Conservation (phyloP, 1,284 basidiomycete genomes). For the Megacollybia platyphylla region DNA sequence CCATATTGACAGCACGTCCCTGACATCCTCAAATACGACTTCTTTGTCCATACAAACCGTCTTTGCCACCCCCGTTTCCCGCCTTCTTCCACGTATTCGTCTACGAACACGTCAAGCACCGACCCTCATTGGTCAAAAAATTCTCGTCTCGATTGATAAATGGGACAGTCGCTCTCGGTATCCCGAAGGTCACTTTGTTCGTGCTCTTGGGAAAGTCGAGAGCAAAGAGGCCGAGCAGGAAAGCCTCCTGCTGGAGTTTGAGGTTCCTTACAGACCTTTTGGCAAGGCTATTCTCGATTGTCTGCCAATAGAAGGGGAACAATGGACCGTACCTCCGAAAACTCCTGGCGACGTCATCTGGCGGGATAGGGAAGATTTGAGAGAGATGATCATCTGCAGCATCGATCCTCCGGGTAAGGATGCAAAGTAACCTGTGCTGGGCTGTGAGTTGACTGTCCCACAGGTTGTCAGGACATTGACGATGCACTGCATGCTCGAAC, state of each 20-base stretch:
- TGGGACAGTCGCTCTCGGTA: slow-evolving; percentile 87
- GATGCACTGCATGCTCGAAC: slow-evolving; percentile 92
- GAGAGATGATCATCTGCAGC: slow-evolving; percentile 84
- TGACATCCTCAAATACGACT: slow-evolving; percentile 69
- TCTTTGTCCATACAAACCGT: slow-evolving; percentile 86
- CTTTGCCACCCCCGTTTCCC: slow-evolving; percentile 90
- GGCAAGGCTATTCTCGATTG: slow-evolving; percentile 91
- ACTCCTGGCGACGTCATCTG: slow-evolving; percentile 43
- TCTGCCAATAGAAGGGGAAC: slow-evolving; percentile 81
- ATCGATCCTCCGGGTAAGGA: slow-evolving; percentile 86
- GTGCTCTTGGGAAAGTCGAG: slow-evolving; percentile 84
- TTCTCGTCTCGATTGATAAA: slow-evolving; percentile 88
- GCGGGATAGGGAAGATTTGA: slow-evolving; percentile 82
- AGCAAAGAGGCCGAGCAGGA: slow-evolving; percentile 97
- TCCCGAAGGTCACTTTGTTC: slow-evolving; percentile 96
- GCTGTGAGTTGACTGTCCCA: neutral
- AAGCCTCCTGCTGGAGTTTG: slow-evolving; percentile 88
- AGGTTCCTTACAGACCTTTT: slow-evolving; percentile 95
- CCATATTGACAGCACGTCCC: slow-evolving; percentile 85
- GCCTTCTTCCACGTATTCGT: slow-evolving; percentile 87
- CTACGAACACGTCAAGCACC: slow-evolving; percentile 92
- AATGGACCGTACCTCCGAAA: slow-evolving; percentile 89
- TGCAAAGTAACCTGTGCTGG: slow-evolving; percentile 12
- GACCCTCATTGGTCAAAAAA: slow-evolving; percentile 83
- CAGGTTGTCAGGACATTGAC: slow-evolving; percentile 96